Evolutionary conservation across 495 filamentous ascomycete genomes (phyloP).

Genomic region (Podospora australis): DNA sequence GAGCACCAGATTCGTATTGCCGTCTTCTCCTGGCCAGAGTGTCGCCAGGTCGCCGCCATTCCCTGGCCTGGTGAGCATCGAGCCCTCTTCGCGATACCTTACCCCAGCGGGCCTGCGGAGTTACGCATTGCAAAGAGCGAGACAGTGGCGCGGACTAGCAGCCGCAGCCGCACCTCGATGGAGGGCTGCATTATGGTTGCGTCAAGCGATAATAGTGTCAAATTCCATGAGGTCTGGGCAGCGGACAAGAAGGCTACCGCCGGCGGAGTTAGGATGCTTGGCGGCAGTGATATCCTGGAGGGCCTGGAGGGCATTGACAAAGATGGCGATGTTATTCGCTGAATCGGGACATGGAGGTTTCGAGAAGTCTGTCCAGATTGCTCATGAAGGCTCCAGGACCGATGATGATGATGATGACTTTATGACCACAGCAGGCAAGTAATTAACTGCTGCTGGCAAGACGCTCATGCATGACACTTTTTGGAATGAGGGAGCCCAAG

Average conservation of each 20-base stretch:
- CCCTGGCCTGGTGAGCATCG: slow-evolving; percentile 81
- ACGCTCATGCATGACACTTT: too few relatives aligned
- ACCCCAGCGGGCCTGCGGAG: slow-evolving; percentile 51
- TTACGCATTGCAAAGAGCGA: slow-evolving; percentile 5
- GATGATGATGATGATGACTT: too few relatives aligned
- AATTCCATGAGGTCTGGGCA: slow-evolving; percentile 93
- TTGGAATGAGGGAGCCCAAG: too few relatives aligned
- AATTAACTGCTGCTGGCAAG: too few relatives aligned
- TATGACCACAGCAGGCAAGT: too few relatives aligned
- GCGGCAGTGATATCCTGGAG: slow-evolving; percentile 85
- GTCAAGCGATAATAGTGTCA: slow-evolving; percentile 87
- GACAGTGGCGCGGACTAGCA: slow-evolving; percentile 1
- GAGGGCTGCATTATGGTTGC: slow-evolving; percentile 94
- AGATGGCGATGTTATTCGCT: slow-evolving; percentile 57
- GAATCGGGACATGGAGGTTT: too few relatives aligned
- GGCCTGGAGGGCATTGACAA: slow-evolving; percentile 77
- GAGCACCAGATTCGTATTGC: slow-evolving; percentile 88
- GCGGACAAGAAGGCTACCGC: slow-evolving; percentile 47
- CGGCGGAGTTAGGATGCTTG: slow-evolving; percentile 60
- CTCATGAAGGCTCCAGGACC: too few relatives aligned
- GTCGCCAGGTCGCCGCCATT: slow-evolving; percentile 78
- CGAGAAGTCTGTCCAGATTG: too few relatives aligned
- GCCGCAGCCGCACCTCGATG: slow-evolving; percentile 51
- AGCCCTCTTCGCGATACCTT: slow-evolving; percentile 68
- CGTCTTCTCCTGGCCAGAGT: slow-evolving; percentile 93